Conservation (phyloP, 2,329 filamentous ascomycete genomes). For the Incumbomyces delicatus region DNA sequence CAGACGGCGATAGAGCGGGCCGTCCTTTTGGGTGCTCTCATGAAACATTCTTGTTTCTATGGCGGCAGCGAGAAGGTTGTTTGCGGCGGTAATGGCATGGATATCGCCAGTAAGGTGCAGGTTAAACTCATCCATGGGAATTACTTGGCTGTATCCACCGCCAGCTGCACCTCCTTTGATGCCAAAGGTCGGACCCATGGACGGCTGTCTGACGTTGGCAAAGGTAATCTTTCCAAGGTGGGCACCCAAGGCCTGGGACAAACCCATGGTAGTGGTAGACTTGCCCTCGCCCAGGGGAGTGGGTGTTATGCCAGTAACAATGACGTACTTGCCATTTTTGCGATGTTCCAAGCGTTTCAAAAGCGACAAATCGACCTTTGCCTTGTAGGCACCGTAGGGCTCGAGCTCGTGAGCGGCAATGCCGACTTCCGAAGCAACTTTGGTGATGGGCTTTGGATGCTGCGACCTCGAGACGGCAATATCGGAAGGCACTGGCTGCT, state of each 20-base stretch:
- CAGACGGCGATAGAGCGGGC: slow-evolving; percentile 72
- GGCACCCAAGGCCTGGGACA: slow-evolving; percentile 83
- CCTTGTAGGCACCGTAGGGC: slow-evolving; percentile 90
- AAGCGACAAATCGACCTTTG: slow-evolving; percentile 78
- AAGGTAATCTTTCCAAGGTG: slow-evolving; percentile 83
- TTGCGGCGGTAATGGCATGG: slow-evolving; percentile 91
- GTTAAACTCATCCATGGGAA: slow-evolving; percentile 99
- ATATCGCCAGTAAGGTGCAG: slow-evolving; percentile 96
- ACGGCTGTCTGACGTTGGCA: slow-evolving; percentile 93
- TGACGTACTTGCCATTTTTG: slow-evolving; percentile 77
- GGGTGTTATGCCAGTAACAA: slow-evolving; percentile 92
- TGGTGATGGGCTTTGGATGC: slow-evolving; percentile 81
- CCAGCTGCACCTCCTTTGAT: slow-evolving; percentile 98
- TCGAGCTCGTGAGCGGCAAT: slow-evolving; percentile 84
- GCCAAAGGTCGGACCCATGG: slow-evolving; percentile 93
- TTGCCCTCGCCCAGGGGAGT: slow-evolving; percentile 96
- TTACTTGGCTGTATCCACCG: slow-evolving; percentile 96
- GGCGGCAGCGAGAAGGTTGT: slow-evolving; percentile 90
- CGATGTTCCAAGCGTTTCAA: slow-evolving; percentile 79
- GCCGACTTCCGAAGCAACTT: slow-evolving; percentile 74
- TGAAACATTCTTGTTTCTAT: slow-evolving; percentile 99
- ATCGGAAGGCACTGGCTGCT: slow-evolving; percentile 82
- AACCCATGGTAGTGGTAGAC: slow-evolving; percentile 92
- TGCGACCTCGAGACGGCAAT: slow-evolving; percentile 86
- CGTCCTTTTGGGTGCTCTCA: slow-evolving; percentile 89